Evolutionary conservation across 495 filamentous ascomycete species (phyloP).

Genomic region (Xylaria cubensis): DNA sequence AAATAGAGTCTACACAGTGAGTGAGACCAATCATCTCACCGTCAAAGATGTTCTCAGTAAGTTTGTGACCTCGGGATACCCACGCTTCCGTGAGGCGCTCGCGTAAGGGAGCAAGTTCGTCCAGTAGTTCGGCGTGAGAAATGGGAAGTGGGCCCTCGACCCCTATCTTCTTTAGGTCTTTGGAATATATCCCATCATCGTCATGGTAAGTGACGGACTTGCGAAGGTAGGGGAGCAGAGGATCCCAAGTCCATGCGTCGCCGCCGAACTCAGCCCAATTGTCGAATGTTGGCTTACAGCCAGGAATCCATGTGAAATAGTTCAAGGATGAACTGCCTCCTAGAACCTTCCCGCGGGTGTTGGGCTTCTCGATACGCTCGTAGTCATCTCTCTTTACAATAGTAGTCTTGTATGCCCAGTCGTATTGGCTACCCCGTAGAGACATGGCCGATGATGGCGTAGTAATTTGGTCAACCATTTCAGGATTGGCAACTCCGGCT

Average conservation of each 20-base stretch:
- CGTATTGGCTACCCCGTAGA: constrained; percentile 62
- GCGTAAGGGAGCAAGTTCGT: constrained; percentile 61
- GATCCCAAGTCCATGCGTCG: constrained; percentile 54
- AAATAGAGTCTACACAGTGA: constrained; percentile 63
- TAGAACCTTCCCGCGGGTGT: constrained; percentile 66
- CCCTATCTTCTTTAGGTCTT: constrained; percentile 57
- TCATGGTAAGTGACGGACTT: constrained; percentile 66
- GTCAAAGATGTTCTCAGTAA: constrained; percentile 62
- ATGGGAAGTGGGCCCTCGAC: constrained; percentile 59
- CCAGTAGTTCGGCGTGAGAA: constrained; percentile 61
- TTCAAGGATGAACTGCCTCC: constrained; percentile 67
- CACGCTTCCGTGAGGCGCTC: constrained; percentile 63
- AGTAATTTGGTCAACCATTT: constrained; percentile 64
- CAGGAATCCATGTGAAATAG: constrained; percentile 68
- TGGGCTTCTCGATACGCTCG: constrained; percentile 67
- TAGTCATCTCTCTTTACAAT: constrained; percentile 68
- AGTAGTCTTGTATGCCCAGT: constrained; percentile 70
- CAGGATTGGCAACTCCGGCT: constrained; percentile 61
- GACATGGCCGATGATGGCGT: constrained; percentile 61
- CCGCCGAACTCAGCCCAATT: constrained; percentile 59
- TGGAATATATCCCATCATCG: constrained; percentile 49
- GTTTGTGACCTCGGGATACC: constrained; percentile 57
- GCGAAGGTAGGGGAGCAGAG: constrained; percentile 56
- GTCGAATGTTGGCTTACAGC: constrained; percentile 65
- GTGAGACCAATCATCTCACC: constrained; percentile 63